A percentile compares a stretch with the other conserved stretches of the same genome.
Evolutionary conservation across 2,329 filamentous ascomycete genomes (phyloP).

Genomic region (Ophiostoma triangulosporum): DNA sequence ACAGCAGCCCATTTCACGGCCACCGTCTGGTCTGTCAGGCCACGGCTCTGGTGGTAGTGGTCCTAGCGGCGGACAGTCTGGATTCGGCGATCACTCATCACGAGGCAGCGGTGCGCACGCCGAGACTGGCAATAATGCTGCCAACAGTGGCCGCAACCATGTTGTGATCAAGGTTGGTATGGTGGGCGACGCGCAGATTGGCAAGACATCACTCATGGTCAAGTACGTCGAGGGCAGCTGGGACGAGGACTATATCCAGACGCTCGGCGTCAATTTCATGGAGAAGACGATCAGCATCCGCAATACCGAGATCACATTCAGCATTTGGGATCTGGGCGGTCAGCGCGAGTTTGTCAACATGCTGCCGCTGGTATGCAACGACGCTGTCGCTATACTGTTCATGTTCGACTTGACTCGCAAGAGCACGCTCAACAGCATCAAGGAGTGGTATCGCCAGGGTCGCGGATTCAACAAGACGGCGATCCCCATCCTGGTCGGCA

Average conservation of each 20-base stretch:
- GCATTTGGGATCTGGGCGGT: conserved; percentile 95
- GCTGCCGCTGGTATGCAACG: conserved; percentile 97
- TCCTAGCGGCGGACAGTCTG: conserved; percentile 15
- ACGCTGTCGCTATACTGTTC: conserved; percentile 95
- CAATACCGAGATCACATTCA: conserved; percentile 98
- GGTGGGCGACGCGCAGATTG: conserved; percentile 98
- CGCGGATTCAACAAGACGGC: conserved; percentile 99
- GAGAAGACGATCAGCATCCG: conserved; percentile 99
- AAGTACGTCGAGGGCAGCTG: conserved; percentile 99
- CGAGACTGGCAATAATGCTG: conserved; percentile 18
- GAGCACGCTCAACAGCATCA: conserved; percentile 97
- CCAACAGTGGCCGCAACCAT: conserved; percentile 41
- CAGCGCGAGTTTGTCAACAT: conserved; percentile 99
- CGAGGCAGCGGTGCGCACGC: conserved; percentile 26
- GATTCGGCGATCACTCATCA: conserved; percentile 31
- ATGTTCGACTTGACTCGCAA: conserved; percentile 99
- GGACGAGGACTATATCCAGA: conserved; percentile 99
- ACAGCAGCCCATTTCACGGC: conserved; percentile 36
- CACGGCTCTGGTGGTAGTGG: conserved; percentile 24
- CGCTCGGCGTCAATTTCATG: conserved; percentile 98
- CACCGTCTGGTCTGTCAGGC: conserved; percentile 40
- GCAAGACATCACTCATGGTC: conserved; percentile 98
- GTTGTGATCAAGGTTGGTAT: conserved; percentile 99
- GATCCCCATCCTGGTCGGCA: conserved; percentile 94
- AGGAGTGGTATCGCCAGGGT: conserved; percentile 98